Base-by-base conservation (phyloP, 202 grass and related monocot species). In the Bolboschoenoplectus hybrid region DNA sequence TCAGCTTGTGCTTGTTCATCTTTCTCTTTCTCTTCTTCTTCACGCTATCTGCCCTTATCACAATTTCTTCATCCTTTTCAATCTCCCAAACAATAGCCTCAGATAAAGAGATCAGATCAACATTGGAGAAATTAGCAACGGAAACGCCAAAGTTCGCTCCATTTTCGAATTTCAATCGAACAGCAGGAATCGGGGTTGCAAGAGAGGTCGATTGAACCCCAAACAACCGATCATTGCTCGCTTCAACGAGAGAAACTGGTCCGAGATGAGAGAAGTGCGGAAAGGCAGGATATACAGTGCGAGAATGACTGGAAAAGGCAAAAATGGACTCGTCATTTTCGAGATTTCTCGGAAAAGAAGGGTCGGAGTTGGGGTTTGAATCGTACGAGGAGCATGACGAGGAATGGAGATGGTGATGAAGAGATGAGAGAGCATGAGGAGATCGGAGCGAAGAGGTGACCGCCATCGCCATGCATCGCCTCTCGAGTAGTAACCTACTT, bases 1-100 rank as follows among this genome's bases (percentile, higher is more conserved):
- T 86, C n/a, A 91, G 86, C 90, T 98, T 98, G 86, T 98, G 97
- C 80, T 98, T 98, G 93, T 98, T 98, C 97, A 98, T 98, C 89
- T 98, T 98, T 68, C 86, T 92, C 93, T 96, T 98, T 13, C 93
- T 89, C 93, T 96, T 98, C 93, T 98, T 98, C 92, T 98, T 98
- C 55, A 98, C 97, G 87, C 97, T 98, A 82, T 98, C 97, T 1
- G 97, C 97, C 90, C 97, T 92, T 86, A 98, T 86, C 85, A 89
- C 74, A 36, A 81, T 14, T 17, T 67, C 86, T 0, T 55, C 62
- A 9, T 76, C 80, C 4, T 9, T 60, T 40, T 26, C 76, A 60
- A 72, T 80, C 49, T 43, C 87, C 12, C 74, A 87, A n/a, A 61
- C 74, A 2, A 17, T 26, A 1, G 17, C 82, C 35, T 72, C 72